A percentile compares a stretch with the other conserved stretches of the same genome.
Conservation (phyloP, 2,329 filamentous ascomycete genomes). For the Talaromyces sp. region DNA sequence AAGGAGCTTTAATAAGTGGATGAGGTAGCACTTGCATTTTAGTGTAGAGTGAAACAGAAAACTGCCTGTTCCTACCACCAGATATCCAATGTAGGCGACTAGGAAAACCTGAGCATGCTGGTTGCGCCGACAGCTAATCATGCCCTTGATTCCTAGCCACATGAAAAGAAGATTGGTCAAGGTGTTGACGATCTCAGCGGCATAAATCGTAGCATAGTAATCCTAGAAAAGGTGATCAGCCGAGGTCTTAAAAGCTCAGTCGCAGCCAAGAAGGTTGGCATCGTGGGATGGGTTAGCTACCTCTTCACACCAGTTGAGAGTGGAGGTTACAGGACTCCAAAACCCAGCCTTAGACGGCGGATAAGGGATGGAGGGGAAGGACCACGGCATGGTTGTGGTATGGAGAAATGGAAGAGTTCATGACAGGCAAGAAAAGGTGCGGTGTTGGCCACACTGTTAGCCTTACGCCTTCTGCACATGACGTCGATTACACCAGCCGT, state of each 20-base stretch:
- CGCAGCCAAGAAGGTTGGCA: background rate
- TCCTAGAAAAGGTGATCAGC: conserved; percentile 53
- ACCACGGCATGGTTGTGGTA: conserved; percentile 31
- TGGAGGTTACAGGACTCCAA: conserved; percentile 72
- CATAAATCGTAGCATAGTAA: conserved; percentile 73
- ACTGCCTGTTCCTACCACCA: conserved; percentile 63
- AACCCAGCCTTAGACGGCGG: conserved; percentile 58
- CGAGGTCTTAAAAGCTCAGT: background rate
- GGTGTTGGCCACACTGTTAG: background rate
- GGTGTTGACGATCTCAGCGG: conserved; percentile 78
- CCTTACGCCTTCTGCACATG: conserved; percentile 13
- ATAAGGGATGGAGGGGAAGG: conserved; percentile 41
- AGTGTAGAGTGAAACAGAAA: conserved; percentile 67
- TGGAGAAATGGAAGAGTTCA: conserved; percentile 5
- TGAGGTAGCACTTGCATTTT: conserved; percentile 54
- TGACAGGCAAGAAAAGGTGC: background rate
- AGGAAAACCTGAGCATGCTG: conserved; percentile 76
- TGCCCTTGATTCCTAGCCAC: conserved; percentile 73
- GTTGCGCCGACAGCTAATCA: conserved; percentile 71
- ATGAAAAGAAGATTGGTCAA: conserved; percentile 83
- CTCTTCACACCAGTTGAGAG: conserved; percentile 81
- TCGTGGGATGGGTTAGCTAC: conserved; percentile 42
- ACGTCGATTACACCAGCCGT: conserved; percentile 23
- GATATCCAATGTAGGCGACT: conserved; percentile 65
- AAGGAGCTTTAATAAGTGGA: background rate